phyloP scores from a whole-genome alignment of 2,329 filamentous ascomycete species.

The Colletotrichum chrysophilum region DNA sequence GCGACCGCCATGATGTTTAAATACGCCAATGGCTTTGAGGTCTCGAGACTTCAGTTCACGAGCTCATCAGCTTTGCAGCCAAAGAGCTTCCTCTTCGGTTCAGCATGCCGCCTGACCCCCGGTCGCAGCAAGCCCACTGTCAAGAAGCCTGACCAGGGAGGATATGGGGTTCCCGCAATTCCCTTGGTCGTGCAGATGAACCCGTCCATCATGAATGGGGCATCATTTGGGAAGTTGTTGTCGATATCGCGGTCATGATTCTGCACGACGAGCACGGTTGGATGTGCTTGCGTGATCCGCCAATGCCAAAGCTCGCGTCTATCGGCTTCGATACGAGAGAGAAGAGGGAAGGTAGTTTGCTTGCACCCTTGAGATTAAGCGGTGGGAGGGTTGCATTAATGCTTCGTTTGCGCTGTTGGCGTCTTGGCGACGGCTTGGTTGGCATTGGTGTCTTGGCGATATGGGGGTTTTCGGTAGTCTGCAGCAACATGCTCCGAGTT shows the following conservation, averaged over 20 bases:
- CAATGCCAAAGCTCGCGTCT: neutral
- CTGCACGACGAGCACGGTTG: neutral
- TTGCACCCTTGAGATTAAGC: neutral
- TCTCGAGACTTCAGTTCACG: neutral
- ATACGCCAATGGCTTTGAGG: neutral
- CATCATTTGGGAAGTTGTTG: neutral
- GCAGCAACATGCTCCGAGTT: neutral
- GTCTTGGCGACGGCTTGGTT: conserved; percentile 4
- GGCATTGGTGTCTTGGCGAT: neutral
- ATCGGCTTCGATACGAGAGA: neutral
- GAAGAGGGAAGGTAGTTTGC: conserved; percentile 18
- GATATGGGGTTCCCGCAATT: neutral
- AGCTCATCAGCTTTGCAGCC: neutral
- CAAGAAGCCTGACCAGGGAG: neutral
- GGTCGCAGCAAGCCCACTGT: neutral
- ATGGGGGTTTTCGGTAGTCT: neutral
- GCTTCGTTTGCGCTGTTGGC: conserved; percentile 4
- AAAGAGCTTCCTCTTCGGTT: conserved; percentile 13
- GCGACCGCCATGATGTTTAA: neutral
- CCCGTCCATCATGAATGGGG: neutral
- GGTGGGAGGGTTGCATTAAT: neutral
- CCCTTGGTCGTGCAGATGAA: neutral
- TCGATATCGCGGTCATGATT: neutral
- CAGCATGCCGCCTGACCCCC: neutral
- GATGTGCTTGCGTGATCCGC: conserved; percentile 1